Evolutionary conservation across 2,329 filamentous ascomycete genomes (phyloP), one percentile per base, ranked within the genome.

Genomic region (Sporothrix pallida): DNA sequence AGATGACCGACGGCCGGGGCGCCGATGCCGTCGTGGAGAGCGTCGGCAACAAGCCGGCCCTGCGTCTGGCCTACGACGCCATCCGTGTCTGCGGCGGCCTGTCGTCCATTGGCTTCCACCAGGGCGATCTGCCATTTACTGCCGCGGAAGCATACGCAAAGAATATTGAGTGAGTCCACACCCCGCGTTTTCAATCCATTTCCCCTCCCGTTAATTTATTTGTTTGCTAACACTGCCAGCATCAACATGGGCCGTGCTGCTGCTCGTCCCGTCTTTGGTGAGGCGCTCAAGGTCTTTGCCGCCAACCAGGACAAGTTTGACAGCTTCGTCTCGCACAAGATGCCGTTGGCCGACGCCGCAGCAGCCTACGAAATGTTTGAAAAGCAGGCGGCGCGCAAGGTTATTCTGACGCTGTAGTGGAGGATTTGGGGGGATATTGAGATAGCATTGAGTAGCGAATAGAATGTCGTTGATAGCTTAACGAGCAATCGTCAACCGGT

Each of bases 181-280:
- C 17, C 13, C 17, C 1, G 50, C 17, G 12, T 56, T 37, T 20
- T 37, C 6, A 8, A 26, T 26, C 3, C 23, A 26, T 26, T 26
- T 26, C 23, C 3, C 23, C 23, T 26, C 23, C 23, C 23, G 3
- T 37, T 60, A 5, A 13, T 58, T 31, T 58, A 2, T 31, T 23
- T 26, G 23, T 58, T 31, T 12, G 13, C 69, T 50, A 75, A 91
- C 88, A 89, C 31, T 91, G 17, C 17, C 5, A 73, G 72, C 42
- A 58, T 73, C n/a, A 73, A 73, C 58, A 69, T 71, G 50, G 72
- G 72, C 17, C 72, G 67, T 5, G 54, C 72, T 10, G 60, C 72
- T 3, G 67, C 67, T 2, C 54, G 67, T 1, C 56, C 46, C 9
- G 65, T 73, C 8, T 73, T 73, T 42, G n/a, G 6, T 5, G 72